A percentile compares a stretch with the other conserved stretches of the same genome.
These are phyloP conservation scores for Cercospora canescens DNA, from an alignment of 2,329 filamentous ascomycete species.

Conservation along the genomic window DNA sequence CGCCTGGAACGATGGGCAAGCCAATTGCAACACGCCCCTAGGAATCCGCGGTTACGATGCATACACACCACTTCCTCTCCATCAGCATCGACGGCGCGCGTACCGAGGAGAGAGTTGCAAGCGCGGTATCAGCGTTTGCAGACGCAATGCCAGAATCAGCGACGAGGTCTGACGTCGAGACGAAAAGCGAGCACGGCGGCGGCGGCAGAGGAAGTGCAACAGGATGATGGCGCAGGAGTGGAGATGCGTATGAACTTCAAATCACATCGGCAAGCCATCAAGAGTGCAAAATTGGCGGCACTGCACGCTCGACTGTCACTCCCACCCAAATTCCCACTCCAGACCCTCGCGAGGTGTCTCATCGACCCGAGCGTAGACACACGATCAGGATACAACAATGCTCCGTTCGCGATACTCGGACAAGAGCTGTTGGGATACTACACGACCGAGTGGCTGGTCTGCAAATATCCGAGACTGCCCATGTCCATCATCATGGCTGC, in stretches of 20 bases:
- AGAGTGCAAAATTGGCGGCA: slow-evolving; percentile 86
- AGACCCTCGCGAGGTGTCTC: slow-evolving; percentile 82
- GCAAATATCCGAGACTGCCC: slow-evolving; percentile 86
- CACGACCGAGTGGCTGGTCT: slow-evolving; percentile 82
- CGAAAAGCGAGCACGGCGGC: slow-evolving; percentile 28
- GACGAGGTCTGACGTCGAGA: slow-evolving; percentile 9
- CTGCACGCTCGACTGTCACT: slow-evolving; percentile 87
- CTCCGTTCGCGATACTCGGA: slow-evolving; percentile 77
- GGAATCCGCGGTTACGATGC: slow-evolving; percentile 45
- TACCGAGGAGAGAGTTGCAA: slow-evolving; percentile 22
- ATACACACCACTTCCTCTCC: slow-evolving; percentile 27
- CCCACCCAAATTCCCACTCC: slow-evolving; percentile 75
- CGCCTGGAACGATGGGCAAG: slow-evolving; percentile 60
- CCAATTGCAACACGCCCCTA: slow-evolving; percentile 55
- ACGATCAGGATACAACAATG: slow-evolving; percentile 83
- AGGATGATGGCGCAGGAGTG: slow-evolving; percentile 27
- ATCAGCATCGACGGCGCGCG: slow-evolving; percentile 11
- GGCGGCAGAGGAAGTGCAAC: slow-evolving; percentile 24
- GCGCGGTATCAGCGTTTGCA: slow-evolving; percentile 21
- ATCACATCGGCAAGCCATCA: slow-evolving; percentile 48
- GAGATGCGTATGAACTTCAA: slow-evolving; percentile 31
- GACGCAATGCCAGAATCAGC: slow-evolving; percentile 21
- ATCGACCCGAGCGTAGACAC: slow-evolving; percentile 82
- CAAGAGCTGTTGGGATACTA: slow-evolving; percentile 84
- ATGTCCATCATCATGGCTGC: slow-evolving; percentile 84